These are phyloP conservation scores for Cucurbita moschata DNA, from an alignment of 306 rosid genomes.

Conservation along the genomic window DNA sequence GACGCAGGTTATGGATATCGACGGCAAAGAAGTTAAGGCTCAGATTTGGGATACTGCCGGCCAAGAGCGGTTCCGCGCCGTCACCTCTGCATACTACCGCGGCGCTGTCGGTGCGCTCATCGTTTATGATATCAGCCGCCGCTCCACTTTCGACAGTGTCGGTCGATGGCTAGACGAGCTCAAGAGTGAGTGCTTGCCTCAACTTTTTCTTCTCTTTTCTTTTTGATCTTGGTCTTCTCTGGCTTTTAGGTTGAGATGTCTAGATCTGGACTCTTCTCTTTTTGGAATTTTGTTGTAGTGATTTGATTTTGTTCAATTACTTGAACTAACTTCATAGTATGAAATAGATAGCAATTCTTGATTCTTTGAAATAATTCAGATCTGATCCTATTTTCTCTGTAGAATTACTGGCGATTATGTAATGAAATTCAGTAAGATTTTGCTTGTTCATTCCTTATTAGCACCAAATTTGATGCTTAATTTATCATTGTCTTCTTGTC, in stretches of 20 bases:
- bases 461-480: no score
- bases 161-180: conserved; percentile 96
- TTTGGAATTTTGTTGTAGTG: neutral
- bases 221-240: neutral
- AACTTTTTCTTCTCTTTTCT: neutral
- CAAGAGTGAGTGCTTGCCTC: conserved; percentile 32
- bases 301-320: neutral
- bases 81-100: conserved; percentile 85
- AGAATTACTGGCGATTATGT: no score
- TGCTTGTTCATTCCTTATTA: no score
- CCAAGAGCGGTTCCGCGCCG: conserved; percentile 88
- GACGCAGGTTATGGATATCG: conserved; percentile 74
- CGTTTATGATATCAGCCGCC: conserved; percentile 74
- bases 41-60: conserved; percentile 99
- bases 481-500: no score
- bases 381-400: neutral
- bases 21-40: conserved; percentile 75
- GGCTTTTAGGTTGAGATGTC: neutral
- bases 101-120: conserved; percentile 89
- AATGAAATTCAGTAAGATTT: no score
- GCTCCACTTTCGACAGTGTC: conserved; percentile 70
- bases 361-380: neutral
- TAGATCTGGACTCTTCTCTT: conserved; percentile 6
- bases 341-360: neutral
- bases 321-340: neutral